Evolutionary conservation across 108 stramenopile species (phyloP), one percentile per base, ranked within the genome.

Genomic region (Cyclotella cryptica): DNA sequence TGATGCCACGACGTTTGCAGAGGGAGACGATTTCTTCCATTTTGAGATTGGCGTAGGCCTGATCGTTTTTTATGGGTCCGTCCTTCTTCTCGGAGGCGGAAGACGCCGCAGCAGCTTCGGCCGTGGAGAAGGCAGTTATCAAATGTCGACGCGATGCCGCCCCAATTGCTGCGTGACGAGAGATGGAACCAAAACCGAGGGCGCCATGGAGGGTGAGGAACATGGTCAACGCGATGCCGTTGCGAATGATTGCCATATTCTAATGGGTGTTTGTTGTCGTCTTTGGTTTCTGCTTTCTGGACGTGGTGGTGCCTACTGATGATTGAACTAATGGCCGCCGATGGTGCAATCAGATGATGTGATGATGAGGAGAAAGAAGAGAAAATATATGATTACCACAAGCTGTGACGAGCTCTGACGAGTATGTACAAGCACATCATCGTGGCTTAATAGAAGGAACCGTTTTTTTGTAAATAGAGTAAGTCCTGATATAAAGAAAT

Each of bases 1-100:
- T 95, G 74, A 99, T 96, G 15, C 98, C 99, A 10, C 97, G 92
- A 30, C 94, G 82, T 81, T 98, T 98, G 90, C 98, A 98, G 55
- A 99, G 81, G 29, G 84, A 87, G 17, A 96, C 95, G 75, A 96
- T 85, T 27, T 96, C 95, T 54, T 96, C 95, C 95, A 96, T 93
- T 26, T 79, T 83, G 22, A 89, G 39, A 19, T 84, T 77, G 66
- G 77, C 66, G 61, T 86, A 85, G 18, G 26, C 49, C 18, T 54
- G 39, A 14, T 47, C 45, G 40, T 60, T 44, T 30, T 62, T 62
- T 39, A 62, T 62, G 63, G 53, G 28, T 3, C 27, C 35, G 0
- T 47, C n/a, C 41, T 77, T 70, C 27, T 70, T 45, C 3, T 59
- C 54, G 21, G 66, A 43, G 41, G 61, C 49, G 24, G 35, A 40